phyloP scores from a whole-genome alignment of 2,329 filamentous ascomycete genomes.

The Uncinocarpus reesii region DNA sequence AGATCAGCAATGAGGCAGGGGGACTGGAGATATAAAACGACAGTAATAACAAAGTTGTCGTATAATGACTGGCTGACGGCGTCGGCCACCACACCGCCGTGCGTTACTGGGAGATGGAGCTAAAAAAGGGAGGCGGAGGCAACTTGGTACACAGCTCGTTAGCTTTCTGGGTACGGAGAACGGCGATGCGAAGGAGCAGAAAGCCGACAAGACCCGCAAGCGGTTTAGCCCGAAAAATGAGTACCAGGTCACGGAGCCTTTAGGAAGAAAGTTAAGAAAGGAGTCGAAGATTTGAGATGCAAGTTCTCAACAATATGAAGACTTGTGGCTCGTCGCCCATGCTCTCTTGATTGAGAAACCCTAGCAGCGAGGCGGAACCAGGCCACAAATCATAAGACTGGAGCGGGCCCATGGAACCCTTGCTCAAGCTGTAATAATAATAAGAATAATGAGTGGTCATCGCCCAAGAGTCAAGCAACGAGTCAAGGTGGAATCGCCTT shows the following conservation, averaged over 20 bases:
- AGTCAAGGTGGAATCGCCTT: background rate
- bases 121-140: conserved; percentile 11
- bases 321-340: no score
- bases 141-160: background rate
- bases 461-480: no score
- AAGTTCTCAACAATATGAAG: background rate
- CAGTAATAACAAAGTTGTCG: background rate
- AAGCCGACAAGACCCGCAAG: conserved; percentile 10
- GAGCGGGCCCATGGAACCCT: conserved; percentile 8
- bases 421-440: background rate
- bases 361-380: conserved; percentile 10
- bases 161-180: conserved; percentile 1
- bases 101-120: background rate
- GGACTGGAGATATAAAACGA: background rate
- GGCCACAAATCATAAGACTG: conserved; percentile 7
- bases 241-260: conserved; percentile 1
- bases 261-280: background rate
- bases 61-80: background rate
- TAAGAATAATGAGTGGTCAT: no score
- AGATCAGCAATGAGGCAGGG: background rate
- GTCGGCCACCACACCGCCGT: conserved; percentile 6
- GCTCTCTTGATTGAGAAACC: no score
- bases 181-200: conserved; percentile 6
- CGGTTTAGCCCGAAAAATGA: conserved; percentile 6
- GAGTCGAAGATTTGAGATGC: no score